Evolutionary conservation across 225 moss, liverwort and hornwort species (phyloP).

Genomic region (Physcomitrium patens): DNA sequence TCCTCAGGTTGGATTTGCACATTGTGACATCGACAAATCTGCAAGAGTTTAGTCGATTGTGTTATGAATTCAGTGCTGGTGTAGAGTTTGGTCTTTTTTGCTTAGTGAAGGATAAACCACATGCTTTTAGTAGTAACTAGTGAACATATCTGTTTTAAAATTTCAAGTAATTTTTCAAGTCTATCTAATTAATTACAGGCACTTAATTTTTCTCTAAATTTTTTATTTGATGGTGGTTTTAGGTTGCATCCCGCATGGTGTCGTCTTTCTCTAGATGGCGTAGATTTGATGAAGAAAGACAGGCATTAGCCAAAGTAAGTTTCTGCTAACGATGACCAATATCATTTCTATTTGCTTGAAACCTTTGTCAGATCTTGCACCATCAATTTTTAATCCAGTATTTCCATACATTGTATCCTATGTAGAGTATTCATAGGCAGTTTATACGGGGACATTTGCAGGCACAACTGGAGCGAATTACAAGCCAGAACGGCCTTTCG

Average conservation of each 20-base stretch:
- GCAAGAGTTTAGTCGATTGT: too few relatives aligned
- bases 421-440: background rate
- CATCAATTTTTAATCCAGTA: background rate
- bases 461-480: conserved; percentile 89
- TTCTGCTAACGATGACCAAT: background rate
- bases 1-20: conserved; percentile 66
- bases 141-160: too few relatives aligned
- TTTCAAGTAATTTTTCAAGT: too few relatives aligned
- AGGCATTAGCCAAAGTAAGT: conserved; percentile 72
- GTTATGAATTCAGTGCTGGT: background rate
- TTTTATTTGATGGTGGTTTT: background rate
- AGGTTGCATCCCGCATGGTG: conserved; percentile 96
- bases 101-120: background rate
- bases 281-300: conserved; percentile 79
- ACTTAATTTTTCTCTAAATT: background rate
- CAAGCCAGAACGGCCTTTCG: conserved; percentile 70
- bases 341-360: too few relatives aligned
- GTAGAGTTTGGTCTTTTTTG: background rate
- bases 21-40: background rate
- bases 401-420: background rate
- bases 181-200: background rate
- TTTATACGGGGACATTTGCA: conserved; percentile 27
- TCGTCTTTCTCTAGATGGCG: conserved; percentile 94
- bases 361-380: background rate
- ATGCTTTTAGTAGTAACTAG: background rate